Conservation (phyloP, 1,284 basidiomycete species). For the Trichosporon sp. region DNA sequence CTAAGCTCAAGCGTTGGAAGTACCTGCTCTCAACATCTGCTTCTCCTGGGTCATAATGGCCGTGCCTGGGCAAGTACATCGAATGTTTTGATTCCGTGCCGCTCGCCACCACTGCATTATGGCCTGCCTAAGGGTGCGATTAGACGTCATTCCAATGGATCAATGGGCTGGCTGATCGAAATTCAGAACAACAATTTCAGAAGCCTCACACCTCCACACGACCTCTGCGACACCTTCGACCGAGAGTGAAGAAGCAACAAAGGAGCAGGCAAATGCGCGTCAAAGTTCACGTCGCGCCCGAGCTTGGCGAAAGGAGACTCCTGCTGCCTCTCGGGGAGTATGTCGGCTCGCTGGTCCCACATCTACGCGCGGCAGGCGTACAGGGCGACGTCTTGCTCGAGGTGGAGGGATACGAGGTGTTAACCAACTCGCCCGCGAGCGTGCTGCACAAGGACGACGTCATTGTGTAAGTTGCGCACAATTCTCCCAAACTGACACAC, state of each 20-base stretch:
- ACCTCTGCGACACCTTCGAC: not conserved
- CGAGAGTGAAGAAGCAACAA: not conserved
- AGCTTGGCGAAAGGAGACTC: conserved; percentile 30
- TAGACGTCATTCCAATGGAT: not conserved
- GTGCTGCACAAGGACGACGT: conserved; percentile 39
- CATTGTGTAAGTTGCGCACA: conserved; percentile 34
- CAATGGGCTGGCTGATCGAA: not conserved
- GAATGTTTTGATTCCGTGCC: not conserved
- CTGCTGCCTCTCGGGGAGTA: conserved; percentile 17
- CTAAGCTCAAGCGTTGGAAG: no score
- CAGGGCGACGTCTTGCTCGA: conserved; percentile 27
- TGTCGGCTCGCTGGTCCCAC: conserved; percentile 1
- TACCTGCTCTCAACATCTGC: not conserved
- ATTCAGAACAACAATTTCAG: not conserved
- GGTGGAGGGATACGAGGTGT: conserved; percentile 47
- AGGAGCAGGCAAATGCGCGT: conserved; percentile 39
- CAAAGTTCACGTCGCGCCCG: conserved; percentile 29
- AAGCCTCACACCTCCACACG: not conserved
- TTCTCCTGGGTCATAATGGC: not conserved
- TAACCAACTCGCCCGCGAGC: conserved; percentile 30
- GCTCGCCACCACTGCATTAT: no score
- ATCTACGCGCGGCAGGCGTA: not conserved
- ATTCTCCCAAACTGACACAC: conserved; percentile 5
- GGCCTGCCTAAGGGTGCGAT: not conserved
- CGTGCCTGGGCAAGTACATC: not conserved